These are phyloP conservation scores for Eucalyptus marginata DNA, from an alignment of 345 rosid genomes.

Conservation along the genomic window DNA sequence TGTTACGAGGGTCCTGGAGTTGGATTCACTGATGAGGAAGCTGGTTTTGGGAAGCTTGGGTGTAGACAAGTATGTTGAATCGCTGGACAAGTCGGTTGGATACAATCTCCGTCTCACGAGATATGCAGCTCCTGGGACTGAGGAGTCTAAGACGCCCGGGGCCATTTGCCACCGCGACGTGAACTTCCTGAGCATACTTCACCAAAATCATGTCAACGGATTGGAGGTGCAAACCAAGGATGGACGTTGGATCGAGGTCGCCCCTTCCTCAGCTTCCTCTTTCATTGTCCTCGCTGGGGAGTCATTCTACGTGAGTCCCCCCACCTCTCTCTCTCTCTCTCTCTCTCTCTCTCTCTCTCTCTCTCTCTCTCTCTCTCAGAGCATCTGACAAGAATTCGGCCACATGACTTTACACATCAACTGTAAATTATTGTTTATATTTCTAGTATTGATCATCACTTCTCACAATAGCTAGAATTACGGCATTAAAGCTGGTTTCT, in stretches of 20 bases:
- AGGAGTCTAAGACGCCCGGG: not conserved
- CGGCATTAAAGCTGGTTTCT: not conserved
- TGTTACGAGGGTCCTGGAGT: not conserved
- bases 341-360: no score
- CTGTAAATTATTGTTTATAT: not conserved
- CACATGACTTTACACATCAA: not conserved
- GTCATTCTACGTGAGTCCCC: not conserved
- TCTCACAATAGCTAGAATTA: not conserved
- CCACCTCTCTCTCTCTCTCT: not conserved
- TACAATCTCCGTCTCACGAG: not conserved
- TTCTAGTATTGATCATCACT: not conserved
- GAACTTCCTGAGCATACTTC: not conserved
- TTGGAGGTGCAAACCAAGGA: not conserved
- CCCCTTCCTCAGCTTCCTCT: not conserved
- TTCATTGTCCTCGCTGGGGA: slow-evolving; percentile 1
- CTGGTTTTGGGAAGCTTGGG: not conserved
- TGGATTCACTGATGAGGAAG: not conserved
- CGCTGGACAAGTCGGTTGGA: not conserved
- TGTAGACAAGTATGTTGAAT: not conserved
- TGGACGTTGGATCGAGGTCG: not conserved
- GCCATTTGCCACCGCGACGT: not conserved
- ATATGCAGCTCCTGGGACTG: not conserved
- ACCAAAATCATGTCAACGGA: slow-evolving; percentile 1
- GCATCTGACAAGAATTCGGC: not conserved
- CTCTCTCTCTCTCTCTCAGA: not conserved